Evolutionary conservation across 1,139 yeast genomes (phyloP), one percentile per base, ranked within the genome.

Genomic region (Keqinozyma sinolaborantium): DNA sequence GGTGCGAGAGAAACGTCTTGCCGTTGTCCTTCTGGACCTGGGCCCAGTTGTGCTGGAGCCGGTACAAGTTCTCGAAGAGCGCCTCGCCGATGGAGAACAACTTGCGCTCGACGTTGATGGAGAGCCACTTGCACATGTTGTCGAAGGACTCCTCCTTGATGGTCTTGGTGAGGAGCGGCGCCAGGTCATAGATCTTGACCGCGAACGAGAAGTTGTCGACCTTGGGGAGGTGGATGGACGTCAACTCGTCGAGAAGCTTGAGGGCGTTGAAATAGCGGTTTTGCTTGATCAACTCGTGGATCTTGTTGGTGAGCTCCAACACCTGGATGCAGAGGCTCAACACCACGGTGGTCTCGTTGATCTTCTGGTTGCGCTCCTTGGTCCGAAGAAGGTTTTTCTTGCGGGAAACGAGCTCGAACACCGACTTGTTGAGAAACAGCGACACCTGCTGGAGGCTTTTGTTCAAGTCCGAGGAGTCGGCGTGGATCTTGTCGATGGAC

Each of bases 201-300:
- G 95, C 79, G 53, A 92, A 87, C 25, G 83, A 83, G 50, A 84
- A 85, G 36, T 77, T 77, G 33, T 83, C 79, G 14, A 83, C 81
- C 36, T 83, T 81, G 25, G 80, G 79, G 31, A 84, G 62, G 44
- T 84, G 88, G 26, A 83, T 66, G 35, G 73, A 76, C 1, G 69
- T 60, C 44, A 92, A 64, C 48, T 83, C 94, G 39, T 87, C 92
- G 35, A 88, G 64, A 42, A 85, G 76, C 51, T 87, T 87, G 45
- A 92, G 73, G 0, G 97, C 97, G 39, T 84, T 84, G 56, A 87
- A 92, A 48, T 86, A 85, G 43, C 83, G 82, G 46, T 80, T 77
- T 41, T 74, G 77, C 39, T 78, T 76, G 41, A 88, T 83, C 51
- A 88, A 64, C 30, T 85, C 94, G 51, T 87, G 88, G 33, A 88